Evolutionary conservation across 495 filamentous ascomycete genomes (phyloP).

Genomic region (Schizothecium vesticola): DNA sequence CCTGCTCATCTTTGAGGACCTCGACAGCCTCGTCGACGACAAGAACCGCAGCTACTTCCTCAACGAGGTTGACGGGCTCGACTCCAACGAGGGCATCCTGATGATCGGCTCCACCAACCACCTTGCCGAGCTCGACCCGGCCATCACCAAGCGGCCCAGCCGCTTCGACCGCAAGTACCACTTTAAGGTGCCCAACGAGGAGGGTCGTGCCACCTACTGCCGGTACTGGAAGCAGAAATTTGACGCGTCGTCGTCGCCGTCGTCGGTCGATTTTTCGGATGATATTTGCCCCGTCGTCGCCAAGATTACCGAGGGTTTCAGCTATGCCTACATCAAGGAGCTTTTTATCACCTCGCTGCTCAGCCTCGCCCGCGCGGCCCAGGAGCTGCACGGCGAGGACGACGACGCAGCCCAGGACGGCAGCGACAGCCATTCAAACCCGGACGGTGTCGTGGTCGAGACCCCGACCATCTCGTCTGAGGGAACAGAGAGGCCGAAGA

Average conservation of each 20-base stretch:
- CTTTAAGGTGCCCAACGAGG: constrained; percentile 43
- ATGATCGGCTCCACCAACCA: constrained; percentile 56
- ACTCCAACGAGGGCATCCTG: constrained; percentile 54
- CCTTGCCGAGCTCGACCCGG: constrained; percentile 44
- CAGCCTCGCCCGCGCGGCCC: not conserved
- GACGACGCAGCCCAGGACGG: no score
- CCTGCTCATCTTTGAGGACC: constrained; percentile 52
- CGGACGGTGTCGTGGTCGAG: no score
- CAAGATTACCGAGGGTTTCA: constrained; percentile 48
- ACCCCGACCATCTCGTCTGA: no score
- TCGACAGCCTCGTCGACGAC: constrained; percentile 51
- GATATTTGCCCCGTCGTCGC: constrained; percentile 40
- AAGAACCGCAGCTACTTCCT: constrained; percentile 54
- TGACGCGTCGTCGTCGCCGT: constrained; percentile 26
- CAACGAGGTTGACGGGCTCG: constrained; percentile 37
- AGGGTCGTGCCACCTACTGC: constrained; percentile 43
- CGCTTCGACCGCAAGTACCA: constrained; percentile 56
- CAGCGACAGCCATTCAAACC: no score
- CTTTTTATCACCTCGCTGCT: constrained; percentile 45
- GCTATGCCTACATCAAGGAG: constrained; percentile 55
- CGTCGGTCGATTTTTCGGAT: constrained; percentile 43
- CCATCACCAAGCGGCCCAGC: constrained; percentile 52
- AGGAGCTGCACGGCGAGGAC: no score
- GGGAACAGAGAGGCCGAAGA: constrained; percentile 9
- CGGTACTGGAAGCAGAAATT: constrained; percentile 48